Conservation (phyloP, 2,329 filamentous ascomycete species). For the Fusarium nematophilum region DNA sequence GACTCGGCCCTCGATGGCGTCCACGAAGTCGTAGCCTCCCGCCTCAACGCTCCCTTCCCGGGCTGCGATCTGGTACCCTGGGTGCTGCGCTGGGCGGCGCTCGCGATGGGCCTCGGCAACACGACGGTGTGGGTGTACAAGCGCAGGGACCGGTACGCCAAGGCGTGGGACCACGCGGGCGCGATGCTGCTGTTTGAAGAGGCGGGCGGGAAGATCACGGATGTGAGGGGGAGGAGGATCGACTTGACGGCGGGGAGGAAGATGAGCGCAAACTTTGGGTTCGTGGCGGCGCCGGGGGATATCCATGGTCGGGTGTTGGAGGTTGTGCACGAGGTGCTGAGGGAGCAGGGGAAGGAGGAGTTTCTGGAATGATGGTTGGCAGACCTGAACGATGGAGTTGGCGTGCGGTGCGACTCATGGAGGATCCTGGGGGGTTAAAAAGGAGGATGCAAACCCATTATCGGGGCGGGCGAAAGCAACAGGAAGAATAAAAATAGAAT, state of each 20-base stretch:
- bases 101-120: slow-evolving; percentile 65
- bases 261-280: slow-evolving; percentile 64
- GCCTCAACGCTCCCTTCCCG: slow-evolving; percentile 56
- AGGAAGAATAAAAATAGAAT: too few relatives aligned
- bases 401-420: too few relatives aligned
- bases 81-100: slow-evolving; percentile 66
- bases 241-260: slow-evolving; percentile 61
- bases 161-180: slow-evolving; percentile 71
- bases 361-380: slow-evolving; percentile 34
- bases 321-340: slow-evolving; percentile 82
- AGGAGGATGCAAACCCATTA: too few relatives aligned
- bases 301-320: slow-evolving; percentile 62
- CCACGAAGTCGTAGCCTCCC: slow-evolving; percentile 57
- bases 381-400: too few relatives aligned
- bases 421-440: too few relatives aligned
- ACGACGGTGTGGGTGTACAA: slow-evolving; percentile 69
- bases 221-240: slow-evolving; percentile 63
- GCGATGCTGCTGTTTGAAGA: slow-evolving; percentile 70
- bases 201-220: slow-evolving; percentile 65
- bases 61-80: slow-evolving; percentile 66
- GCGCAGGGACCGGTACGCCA: slow-evolving; percentile 58
- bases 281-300: slow-evolving; percentile 62
- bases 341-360: slow-evolving; percentile 45
- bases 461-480: too few relatives aligned
- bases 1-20: slow-evolving; percentile 61